Evolutionary conservation across 139 green algal genomes (phyloP).

Genomic region (Asterochloris erici): DNA sequence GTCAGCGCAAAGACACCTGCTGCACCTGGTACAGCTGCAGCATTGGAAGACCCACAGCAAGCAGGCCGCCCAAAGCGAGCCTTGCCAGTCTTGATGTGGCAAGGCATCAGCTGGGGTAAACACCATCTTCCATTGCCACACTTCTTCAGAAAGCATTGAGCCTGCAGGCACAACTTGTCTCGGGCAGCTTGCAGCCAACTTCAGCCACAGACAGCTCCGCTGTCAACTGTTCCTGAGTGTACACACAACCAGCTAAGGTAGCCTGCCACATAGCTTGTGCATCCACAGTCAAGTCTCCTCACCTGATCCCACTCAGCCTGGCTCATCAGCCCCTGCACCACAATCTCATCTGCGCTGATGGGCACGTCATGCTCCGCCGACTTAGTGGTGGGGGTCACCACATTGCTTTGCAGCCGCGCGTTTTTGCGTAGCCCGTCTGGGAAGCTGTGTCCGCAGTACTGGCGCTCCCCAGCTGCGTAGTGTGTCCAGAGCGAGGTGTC

Average conservation of each 20-base stretch:
- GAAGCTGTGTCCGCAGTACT: slow-evolving; percentile 96
- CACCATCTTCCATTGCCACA: neutral
- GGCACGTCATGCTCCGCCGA: slow-evolving; percentile 86
- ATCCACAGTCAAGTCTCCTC: neutral
- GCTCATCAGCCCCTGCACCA: slow-evolving; percentile 79
- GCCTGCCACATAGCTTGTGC: no score
- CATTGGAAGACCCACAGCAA: no score
- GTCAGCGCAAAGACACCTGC: no score
- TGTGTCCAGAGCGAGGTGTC: slow-evolving; percentile 97
- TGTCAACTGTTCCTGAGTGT: no score
- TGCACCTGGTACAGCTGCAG: no score
- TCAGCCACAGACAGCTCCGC: no score
- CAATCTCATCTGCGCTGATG: slow-evolving; percentile 75
- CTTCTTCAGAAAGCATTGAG: neutral
- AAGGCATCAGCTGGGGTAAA: no score
- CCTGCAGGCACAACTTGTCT: neutral
- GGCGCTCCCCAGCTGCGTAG: slow-evolving; percentile 80
- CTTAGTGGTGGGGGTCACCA: slow-evolving; percentile 98
- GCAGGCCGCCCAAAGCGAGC: no score
- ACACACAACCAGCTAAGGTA: no score
- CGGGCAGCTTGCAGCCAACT: no score
- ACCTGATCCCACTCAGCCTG: slow-evolving; percentile 73
- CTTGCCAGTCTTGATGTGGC: no score
- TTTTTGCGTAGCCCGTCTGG: slow-evolving; percentile 96
- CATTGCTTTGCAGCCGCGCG: slow-evolving; percentile 69